A percentile compares a stretch with the other conserved stretches of the same genome.
Conservation (phyloP, 495 filamentous ascomycete genomes). For the Hyaloscypha hepaticicola region DNA sequence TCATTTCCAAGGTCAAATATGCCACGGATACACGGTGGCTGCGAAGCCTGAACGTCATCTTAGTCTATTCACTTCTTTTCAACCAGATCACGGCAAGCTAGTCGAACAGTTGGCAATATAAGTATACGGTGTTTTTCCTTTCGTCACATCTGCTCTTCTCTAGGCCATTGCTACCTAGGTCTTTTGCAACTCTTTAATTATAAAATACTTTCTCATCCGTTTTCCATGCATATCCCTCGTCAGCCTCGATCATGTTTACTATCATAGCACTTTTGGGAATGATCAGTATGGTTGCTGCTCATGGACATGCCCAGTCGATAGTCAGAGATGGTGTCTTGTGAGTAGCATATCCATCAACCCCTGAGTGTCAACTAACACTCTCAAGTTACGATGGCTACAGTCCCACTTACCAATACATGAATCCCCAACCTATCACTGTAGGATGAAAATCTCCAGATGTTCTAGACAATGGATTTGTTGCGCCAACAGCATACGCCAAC, state of each 20-base stretch:
- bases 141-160: background rate
- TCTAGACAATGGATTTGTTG: constrained; percentile 60
- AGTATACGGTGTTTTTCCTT: constrained; percentile 7
- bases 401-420: constrained; percentile 39
- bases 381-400: constrained; percentile 35
- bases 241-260: constrained; percentile 11
- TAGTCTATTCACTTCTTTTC: background rate
- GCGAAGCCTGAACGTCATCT: background rate
- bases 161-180: background rate
- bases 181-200: background rate
- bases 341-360: background rate
- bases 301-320: constrained; percentile 60
- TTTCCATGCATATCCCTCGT: background rate
- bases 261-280: constrained; percentile 24
- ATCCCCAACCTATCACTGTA: constrained; percentile 47
- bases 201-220: background rate
- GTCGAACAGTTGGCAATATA: constrained; percentile 13
- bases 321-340: constrained; percentile 57
- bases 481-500: constrained; percentile 41
- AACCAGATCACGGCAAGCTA: background rate
- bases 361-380: background rate
- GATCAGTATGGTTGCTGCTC: constrained; percentile 48
- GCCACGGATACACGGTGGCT: background rate
- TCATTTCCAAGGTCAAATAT: background rate
- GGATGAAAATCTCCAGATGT: constrained; percentile 53